A percentile compares a stretch with the other conserved stretches of the same genome.
Evolutionary conservation across 1,284 basidiomycete species (phyloP).

Genomic region (Cryptococcus sp.): DNA sequence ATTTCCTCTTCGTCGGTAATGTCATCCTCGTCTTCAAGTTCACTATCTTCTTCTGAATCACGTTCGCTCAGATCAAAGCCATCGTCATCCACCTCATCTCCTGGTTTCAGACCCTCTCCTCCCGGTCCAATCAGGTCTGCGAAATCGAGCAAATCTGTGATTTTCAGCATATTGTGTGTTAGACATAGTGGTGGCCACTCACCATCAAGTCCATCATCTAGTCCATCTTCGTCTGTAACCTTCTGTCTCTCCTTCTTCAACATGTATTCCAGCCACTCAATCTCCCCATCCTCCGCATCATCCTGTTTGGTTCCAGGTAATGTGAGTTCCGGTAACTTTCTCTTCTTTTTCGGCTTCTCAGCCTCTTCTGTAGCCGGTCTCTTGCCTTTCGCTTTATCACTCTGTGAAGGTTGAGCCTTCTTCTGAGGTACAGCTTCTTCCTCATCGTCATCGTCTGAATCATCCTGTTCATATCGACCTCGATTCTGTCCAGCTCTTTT

Average conservation of each 20-base stretch:
- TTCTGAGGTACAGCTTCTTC: background rate
- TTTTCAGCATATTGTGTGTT: constrained; percentile 3
- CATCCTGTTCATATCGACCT: background rate
- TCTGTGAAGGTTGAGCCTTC: background rate
- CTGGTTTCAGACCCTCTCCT: constrained; percentile 12
- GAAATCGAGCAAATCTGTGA: constrained; percentile 53
- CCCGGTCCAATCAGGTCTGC: constrained; percentile 42
- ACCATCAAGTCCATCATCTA: constrained; percentile 57
- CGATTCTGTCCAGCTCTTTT: background rate
- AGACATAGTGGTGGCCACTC: constrained; percentile 44
- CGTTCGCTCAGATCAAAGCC: constrained; percentile 8
- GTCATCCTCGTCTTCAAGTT: constrained; percentile 8
- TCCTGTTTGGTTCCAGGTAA: background rate
- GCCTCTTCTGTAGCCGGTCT: constrained; percentile 15
- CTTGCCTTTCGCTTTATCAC: background rate
- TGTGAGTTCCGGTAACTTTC: constrained; percentile 4
- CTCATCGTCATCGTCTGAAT: constrained; percentile 3
- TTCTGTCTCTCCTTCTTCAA: constrained; percentile 54
- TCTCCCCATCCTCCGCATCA: constrained; percentile 55
- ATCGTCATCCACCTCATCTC: constrained; percentile 6
- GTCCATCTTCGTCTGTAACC: constrained; percentile 35
- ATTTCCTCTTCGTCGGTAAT: constrained; percentile 4
- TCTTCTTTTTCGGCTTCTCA: constrained; percentile 5
- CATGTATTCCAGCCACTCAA: constrained; percentile 68
- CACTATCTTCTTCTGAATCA: constrained; percentile 5